A percentile compares a stretch with the other conserved stretches of the same genome.
Evolutionary conservation across 495 filamentous ascomycete species (phyloP).

Genomic region (Aspergillus coremiiformis): DNA sequence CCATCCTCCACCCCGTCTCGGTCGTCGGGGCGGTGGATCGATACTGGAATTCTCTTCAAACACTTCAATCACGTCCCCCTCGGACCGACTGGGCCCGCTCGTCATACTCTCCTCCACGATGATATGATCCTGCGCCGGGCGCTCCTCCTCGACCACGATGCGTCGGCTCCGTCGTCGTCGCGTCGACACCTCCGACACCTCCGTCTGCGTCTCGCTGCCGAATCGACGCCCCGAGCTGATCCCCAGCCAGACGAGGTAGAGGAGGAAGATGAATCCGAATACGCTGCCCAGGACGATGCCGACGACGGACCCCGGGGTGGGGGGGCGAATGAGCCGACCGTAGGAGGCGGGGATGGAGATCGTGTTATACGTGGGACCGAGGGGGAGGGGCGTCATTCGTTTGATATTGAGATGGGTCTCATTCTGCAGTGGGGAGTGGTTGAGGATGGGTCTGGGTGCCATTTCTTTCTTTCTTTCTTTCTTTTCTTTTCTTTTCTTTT

Average conservation of each 20-base stretch:
- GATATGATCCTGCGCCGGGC: background rate
- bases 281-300: constrained; percentile 79
- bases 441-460: too few relatives aligned
- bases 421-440: too few relatives aligned
- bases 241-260: constrained; percentile 67
- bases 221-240: constrained; percentile 41
- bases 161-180: constrained; percentile 11
- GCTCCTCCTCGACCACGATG: constrained; percentile 20
- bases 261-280: constrained; percentile 69
- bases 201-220: constrained; percentile 11
- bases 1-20: constrained; percentile 14
- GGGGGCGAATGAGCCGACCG: constrained; percentile 50
- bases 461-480: too few relatives aligned
- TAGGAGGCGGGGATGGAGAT: constrained; percentile 64
- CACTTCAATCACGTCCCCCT: constrained; percentile 26
- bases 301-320: constrained; percentile 63
- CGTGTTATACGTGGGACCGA: constrained; percentile 12
- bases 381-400: background rate
- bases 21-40: background rate
- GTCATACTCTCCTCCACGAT: constrained; percentile 11
- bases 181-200: constrained; percentile 3
- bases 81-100: constrained; percentile 10
- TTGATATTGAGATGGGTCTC: background rate
- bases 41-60: constrained; percentile 26
- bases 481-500: too few relatives aligned